These are phyloP conservation scores for Penicillium oxalicum DNA, from an alignment of 2,329 filamentous ascomycete genomes.

Conservation along the genomic window DNA sequence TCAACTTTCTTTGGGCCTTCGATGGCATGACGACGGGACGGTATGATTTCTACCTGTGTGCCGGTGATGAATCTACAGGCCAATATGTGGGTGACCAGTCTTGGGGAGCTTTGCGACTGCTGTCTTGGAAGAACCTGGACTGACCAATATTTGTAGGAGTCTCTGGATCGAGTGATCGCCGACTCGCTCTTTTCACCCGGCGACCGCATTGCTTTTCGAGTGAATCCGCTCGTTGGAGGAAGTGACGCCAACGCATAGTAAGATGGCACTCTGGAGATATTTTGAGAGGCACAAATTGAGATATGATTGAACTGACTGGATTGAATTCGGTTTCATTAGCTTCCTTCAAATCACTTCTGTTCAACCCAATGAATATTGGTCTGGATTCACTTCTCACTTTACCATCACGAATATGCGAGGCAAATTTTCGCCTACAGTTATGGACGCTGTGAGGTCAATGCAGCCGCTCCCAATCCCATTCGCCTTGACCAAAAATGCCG, in stretches of 20 bases:
- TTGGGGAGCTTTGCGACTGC: no score
- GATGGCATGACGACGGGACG: slow-evolving; percentile 8
- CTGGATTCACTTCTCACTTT: slow-evolving; percentile 59
- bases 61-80: slow-evolving; percentile 51
- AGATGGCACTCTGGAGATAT: slow-evolving; percentile 15
- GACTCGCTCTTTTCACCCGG: slow-evolving; percentile 35
- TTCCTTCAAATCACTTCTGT: slow-evolving; percentile 56
- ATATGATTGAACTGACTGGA: no score
- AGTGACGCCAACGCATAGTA: slow-evolving; percentile 53
- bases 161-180: slow-evolving; percentile 37
- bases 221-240: slow-evolving; percentile 41
- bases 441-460: slow-evolving; percentile 15
- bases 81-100: slow-evolving; percentile 38
- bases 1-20: slow-evolving; percentile 31
- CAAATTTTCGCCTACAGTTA: slow-evolving; percentile 44
- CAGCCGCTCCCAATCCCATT: slow-evolving; percentile 8
- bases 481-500: not conserved
- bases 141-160: slow-evolving; percentile 29
- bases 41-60: slow-evolving; percentile 56
- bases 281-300: not conserved
- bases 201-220: slow-evolving; percentile 40
- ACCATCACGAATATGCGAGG: slow-evolving; percentile 60
- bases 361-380: slow-evolving; percentile 43
- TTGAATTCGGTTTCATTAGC: slow-evolving; percentile 28
- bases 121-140: not conserved